Evolutionary conservation across 176 grass and related monocot species (phyloP), one percentile per base, ranked within the genome.

Genomic region (Puya raimondii): DNA sequence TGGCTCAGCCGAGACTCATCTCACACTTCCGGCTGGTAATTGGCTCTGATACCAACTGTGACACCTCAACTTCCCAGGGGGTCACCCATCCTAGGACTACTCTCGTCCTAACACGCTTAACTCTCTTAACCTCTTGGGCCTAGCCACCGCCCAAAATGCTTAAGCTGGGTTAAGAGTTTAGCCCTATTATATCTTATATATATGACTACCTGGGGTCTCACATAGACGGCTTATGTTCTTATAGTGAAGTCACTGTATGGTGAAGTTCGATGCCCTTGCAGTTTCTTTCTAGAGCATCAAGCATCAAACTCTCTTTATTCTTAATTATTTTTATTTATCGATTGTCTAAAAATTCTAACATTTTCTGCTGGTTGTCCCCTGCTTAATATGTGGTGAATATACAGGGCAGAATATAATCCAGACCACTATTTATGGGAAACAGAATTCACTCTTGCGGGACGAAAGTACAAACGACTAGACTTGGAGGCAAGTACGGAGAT

Each of bases 401-500:
- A 66, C 86, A 99, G 95, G 80, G 95, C 95, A 71, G 95, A 99
- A 57, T 99, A 99, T 79, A 94, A 88, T 80, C 95, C 95, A 9
- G 95, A 99, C 64, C 95, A 99, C 27, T 99, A 94, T 79, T 79
- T 99, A 82, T 99, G 95, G 94, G 94, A 99, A 48, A 72, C 86
- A 73, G 94, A 99, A 70, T 99, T 99, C 69, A 99, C 87, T 64
- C 87, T 99, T 72, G 89, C 85, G 2, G 85, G 94, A 71, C 88
- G 87, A 79, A 99, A 84, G 81, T 99, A 91, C 80, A 99, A 77
- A 83, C 87, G 94, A 14, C 42, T 99, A 84, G 94, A 99, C 71
- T 86, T 99, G 84, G 94, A 99, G 94, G 94, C 90, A 99, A 99
- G 94, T 93, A 91, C 76, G 93, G 81, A 85, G 65, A 83, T 73